Evolutionary conservation across 495 filamentous ascomycete species (phyloP).

Genomic region (Friedmanniomyces endolithicus): DNA sequence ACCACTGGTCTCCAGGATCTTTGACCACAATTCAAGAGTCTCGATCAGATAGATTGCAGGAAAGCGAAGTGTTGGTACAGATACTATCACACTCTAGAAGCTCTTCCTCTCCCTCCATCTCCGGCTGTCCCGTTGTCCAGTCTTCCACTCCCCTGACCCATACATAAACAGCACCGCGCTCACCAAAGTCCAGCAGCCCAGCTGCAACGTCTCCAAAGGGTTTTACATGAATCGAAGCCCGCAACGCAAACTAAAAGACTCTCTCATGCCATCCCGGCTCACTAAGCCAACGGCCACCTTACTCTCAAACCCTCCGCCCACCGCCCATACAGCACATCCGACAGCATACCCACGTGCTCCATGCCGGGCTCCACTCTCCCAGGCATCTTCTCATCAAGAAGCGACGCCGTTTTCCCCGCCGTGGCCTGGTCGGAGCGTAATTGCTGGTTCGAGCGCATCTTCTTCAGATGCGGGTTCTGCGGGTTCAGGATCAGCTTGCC

Average conservation of each 20-base stretch:
- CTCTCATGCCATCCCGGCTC: no score
- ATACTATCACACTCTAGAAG: background rate
- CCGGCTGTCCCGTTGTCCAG: background rate
- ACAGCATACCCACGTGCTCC: constrained; percentile 81
- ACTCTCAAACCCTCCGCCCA: constrained; percentile 77
- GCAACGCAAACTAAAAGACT: background rate
- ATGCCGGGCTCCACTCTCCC: constrained; percentile 49
- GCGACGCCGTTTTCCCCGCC: background rate
- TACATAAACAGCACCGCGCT: background rate
- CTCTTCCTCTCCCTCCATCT: background rate
- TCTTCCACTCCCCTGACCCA: background rate
- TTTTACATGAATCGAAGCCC: constrained; percentile 2
- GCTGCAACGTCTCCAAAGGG: background rate
- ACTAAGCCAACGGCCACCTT: constrained; percentile 50
- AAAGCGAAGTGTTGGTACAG: background rate
- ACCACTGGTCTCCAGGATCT: no score
- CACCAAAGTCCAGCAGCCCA: background rate
- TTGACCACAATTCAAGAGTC: no score
- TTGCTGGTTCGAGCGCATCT: constrained; percentile 24
- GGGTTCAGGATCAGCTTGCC: constrained; percentile 64
- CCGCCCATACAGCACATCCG: constrained; percentile 76
- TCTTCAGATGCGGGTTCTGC: constrained; percentile 75
- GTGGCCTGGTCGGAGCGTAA: constrained; percentile 1
- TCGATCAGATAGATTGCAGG: background rate
- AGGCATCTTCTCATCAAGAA: constrained; percentile 19